Evolutionary conservation across 1,284 basidiomycete species (phyloP), one percentile per base, ranked within the genome.

Genomic region (Ustilago loliicola): DNA sequence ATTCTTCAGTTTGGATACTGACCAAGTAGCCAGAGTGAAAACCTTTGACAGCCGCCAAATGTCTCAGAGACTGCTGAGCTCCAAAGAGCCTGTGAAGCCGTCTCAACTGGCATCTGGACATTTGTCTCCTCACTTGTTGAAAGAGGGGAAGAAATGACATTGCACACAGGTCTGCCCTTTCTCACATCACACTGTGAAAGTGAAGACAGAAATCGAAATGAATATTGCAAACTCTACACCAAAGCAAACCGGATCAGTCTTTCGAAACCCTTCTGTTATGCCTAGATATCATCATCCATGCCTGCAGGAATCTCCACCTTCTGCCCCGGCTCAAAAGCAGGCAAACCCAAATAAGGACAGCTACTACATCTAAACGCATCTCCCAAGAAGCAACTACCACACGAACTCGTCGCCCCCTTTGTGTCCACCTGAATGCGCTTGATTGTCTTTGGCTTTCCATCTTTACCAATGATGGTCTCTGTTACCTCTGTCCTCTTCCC

Each of bases 241-340:
- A 27, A 11, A 48, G 7, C 34, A n/a, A n/a, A n/a, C n/a, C n/a
- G n/a, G n/a, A n/a, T n/a, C n/a, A n/a, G n/a, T n/a, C n/a, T n/a
- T n/a, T n/a, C n/a, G n/a, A n/a, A 51, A 38, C 36, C 36, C 11
- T 21, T 29, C 2, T 30, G 19, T 23, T 29, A 4, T 29, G 13
- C 17, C 58, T 66, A 80, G 59, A 85, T 64, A 53, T 84, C 84
- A 61, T 86, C 85, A 65, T 84, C 84, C 84, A 86, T 86, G 4
- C 71, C 70, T 2, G 61, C 63, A 2, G 85, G 84, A 42, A 90
- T 87, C 83, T 95, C 92, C 48, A 98, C 95, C 89, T 97, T 96
- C 89, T 98, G 94, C 62, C 97, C 97, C 0, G 97, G 96, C 88
- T 97, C 94, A 89, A 99, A 99, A 4, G 96, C 94, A 57, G 97